Percentiles rank a stretch among this genome's conserved stretches.
phyloP scores from a whole-genome alignment of 306 rosid genomes.

The Fragaria vesca region DNA sequence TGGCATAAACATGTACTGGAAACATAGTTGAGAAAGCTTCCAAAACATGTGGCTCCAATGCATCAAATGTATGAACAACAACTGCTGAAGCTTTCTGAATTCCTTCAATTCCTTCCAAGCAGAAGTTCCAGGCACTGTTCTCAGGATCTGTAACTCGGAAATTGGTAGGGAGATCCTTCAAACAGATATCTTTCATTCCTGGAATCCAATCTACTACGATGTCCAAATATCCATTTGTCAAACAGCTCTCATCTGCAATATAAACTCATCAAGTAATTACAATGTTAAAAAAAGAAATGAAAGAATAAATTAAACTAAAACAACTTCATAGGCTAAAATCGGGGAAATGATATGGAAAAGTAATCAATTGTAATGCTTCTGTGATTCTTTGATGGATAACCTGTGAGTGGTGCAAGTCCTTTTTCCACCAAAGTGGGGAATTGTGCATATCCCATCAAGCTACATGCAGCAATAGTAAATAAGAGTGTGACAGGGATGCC shows the following conservation, averaged over 20 bases:
- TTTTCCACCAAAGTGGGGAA: slow-evolving; percentile 7
- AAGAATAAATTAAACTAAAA: neutral
- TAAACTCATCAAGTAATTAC: too few relatives aligned
- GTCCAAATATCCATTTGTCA: neutral
- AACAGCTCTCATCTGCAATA: slow-evolving; percentile 3
- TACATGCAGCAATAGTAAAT: neutral
- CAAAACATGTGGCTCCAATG: neutral
- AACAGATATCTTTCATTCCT: slow-evolving; percentile 2
- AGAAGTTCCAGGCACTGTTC: neutral
- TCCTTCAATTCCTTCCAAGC: neutral
- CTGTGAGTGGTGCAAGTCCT: slow-evolving; percentile 19
- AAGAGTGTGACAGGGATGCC: slow-evolving; percentile 5
- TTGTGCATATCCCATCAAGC: neutral
- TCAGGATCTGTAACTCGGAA: neutral
- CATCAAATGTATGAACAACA: slow-evolving; percentile 1
- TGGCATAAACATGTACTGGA: neutral
- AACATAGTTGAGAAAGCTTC: neutral
- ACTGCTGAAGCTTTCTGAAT: slow-evolving; percentile 3
- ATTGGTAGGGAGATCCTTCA: slow-evolving; percentile 6
- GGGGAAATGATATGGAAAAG: neutral
- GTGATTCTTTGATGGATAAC: neutral
- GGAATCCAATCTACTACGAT: slow-evolving; percentile 6
- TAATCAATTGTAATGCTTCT: too few relatives aligned
- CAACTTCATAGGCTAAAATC: neutral
- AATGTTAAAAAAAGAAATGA: too few relatives aligned